These are phyloP conservation scores for Pythium aquatile DNA, from an alignment of 352 stramenopile species.

Conservation along the genomic window DNA sequence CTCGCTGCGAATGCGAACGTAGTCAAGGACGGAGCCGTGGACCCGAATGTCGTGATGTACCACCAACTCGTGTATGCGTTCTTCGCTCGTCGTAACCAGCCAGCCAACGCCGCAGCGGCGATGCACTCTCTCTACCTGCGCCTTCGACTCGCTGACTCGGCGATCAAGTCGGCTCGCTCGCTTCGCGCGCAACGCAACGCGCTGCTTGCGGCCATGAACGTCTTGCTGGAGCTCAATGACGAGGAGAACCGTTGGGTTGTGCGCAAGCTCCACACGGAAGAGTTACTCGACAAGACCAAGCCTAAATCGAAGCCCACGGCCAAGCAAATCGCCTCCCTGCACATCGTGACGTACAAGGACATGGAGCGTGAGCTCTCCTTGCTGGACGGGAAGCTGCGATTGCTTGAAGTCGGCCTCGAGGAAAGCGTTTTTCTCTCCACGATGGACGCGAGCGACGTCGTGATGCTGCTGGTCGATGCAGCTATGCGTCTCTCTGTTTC, in stretches of 20 bases:
- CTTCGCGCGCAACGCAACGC: slow-evolving; percentile 65
- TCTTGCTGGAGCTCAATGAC: slow-evolving; percentile 39
- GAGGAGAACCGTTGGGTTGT: slow-evolving; percentile 62
- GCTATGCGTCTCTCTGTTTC: slow-evolving; percentile 21
- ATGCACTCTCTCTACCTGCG: slow-evolving; percentile 58
- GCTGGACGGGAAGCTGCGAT: slow-evolving; percentile 60
- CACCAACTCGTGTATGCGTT: slow-evolving; percentile 75
- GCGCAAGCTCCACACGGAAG: slow-evolving; percentile 67
- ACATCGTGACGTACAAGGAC: slow-evolving; percentile 63
- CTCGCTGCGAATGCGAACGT: slow-evolving; percentile 69
- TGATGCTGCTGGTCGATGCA: slow-evolving; percentile 55
- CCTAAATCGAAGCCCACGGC: slow-evolving; percentile 9
- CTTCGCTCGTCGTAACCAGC: slow-evolving; percentile 61
- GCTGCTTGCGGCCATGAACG: slow-evolving; percentile 46
- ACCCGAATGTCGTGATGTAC: slow-evolving; percentile 48
- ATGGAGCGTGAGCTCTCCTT: slow-evolving; percentile 56
- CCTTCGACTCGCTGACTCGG: slow-evolving; percentile 35
- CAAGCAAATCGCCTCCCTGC: slow-evolving; percentile 32
- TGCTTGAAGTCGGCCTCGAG: slow-evolving; percentile 49
- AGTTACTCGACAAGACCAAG: slow-evolving; percentile 24
- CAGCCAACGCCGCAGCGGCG: slow-evolving; percentile 54
- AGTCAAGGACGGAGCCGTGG: slow-evolving; percentile 34
- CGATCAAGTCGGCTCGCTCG: slow-evolving; percentile 35
- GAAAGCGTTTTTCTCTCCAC: slow-evolving; percentile 57
- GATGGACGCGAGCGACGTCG: slow-evolving; percentile 57